Evolutionary conservation across 306 rosid genomes (phyloP).

Genomic region (Lathyrus sativus): DNA sequence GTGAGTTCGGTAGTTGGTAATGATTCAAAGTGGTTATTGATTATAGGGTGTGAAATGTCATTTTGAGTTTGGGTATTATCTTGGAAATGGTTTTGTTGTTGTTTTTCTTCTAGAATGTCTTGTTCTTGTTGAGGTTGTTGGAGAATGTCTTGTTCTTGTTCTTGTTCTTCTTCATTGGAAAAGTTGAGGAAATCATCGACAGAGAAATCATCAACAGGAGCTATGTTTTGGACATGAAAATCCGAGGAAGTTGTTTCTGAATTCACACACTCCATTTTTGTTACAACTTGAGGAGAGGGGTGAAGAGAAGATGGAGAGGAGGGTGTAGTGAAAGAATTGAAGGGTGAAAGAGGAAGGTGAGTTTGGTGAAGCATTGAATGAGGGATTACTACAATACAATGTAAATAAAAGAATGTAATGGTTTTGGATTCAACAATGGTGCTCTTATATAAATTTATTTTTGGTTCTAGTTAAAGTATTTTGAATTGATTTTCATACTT

Average conservation of each 20-base stretch:
- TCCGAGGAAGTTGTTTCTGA: conserved; percentile 49
- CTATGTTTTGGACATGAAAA: conserved; percentile 44
- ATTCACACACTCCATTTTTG: conserved; percentile 65
- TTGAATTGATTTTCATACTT: no score
- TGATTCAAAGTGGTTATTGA: conserved; percentile 41
- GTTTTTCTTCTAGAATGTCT: not conserved
- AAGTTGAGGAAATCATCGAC: conserved; percentile 85
- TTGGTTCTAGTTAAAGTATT: no score
- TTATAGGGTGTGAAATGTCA: conserved; percentile 33
- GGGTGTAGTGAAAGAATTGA: conserved; percentile 35
- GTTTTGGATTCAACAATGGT: no score
- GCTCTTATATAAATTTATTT: no score
- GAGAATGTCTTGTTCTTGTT: not conserved
- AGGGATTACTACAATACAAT: conserved; percentile 46
- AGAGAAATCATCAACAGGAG: conserved; percentile 55
- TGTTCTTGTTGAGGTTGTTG: conserved; percentile 17
- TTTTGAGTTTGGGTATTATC: not conserved
- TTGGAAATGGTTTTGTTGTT: conserved; percentile 4
- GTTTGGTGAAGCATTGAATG: conserved; percentile 84
- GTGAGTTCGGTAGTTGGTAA: conserved; percentile 61
- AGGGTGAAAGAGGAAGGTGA: conserved; percentile 54
- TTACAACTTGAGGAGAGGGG: conserved; percentile 37
- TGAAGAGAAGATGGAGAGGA: not conserved
- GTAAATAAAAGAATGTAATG: no score
- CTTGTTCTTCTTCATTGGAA: conserved; percentile 53